These are phyloP conservation scores for Pseudogymnoascus sp. DNA, from an alignment of 2,329 filamentous ascomycete species.

Conservation along the genomic window DNA sequence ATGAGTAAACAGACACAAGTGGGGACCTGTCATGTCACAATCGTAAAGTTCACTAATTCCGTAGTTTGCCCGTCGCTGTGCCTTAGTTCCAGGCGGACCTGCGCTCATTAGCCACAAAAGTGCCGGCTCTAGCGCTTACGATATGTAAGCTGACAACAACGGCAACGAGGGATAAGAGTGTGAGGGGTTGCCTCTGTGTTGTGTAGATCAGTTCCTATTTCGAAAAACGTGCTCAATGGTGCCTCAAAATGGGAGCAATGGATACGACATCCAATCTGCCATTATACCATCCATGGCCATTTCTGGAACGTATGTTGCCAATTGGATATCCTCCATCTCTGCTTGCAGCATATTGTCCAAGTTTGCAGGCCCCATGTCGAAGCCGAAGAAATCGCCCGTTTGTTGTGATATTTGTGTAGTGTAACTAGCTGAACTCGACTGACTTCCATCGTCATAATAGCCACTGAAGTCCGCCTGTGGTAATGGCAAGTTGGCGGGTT, in stretches of 20 bases:
- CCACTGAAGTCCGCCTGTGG: neutral
- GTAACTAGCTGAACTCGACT: neutral
- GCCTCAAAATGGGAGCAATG: neutral
- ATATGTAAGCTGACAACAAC: neutral
- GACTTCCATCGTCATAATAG: neutral
- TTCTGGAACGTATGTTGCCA: neutral
- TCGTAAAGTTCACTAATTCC: neutral
- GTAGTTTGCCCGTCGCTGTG: neutral
- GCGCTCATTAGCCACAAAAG: neutral
- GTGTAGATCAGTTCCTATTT: neutral
- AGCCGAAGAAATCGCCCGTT: neutral
- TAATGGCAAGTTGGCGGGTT: neutral
- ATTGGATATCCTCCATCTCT: neutral
- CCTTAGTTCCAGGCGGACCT: neutral
- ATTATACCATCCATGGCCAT: neutral
- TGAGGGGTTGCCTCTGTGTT: neutral
- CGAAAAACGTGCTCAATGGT: neutral
- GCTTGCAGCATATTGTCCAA: neutral
- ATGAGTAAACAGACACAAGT: neutral
- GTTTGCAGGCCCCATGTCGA: neutral
- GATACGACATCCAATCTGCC: constrained; percentile 6
- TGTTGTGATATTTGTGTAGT: neutral
- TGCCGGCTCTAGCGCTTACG: neutral
- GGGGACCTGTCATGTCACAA: neutral
- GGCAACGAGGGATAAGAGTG: neutral